phyloP scores from a whole-genome alignment of 2,329 filamentous ascomycete species.

The Septoria petroselini region DNA sequence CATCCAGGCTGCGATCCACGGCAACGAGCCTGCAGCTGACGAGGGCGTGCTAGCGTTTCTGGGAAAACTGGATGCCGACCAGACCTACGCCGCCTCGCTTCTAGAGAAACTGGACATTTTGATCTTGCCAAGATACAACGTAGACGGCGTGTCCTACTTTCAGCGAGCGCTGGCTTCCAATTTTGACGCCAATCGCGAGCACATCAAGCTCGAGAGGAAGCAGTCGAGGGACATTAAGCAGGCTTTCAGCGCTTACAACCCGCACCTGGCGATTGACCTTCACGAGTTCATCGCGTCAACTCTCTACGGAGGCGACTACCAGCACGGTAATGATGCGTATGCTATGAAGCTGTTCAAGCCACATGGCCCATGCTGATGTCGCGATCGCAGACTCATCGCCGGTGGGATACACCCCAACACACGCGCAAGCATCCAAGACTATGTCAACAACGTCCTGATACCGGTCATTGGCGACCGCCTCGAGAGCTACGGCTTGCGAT shows the following conservation, averaged over 20 bases:
- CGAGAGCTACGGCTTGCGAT: conserved; percentile 33
- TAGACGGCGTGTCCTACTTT: conserved; percentile 40
- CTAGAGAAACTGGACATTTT: conserved; percentile 39
- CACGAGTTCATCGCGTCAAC: conserved; percentile 38
- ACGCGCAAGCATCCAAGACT: conserved; percentile 34
- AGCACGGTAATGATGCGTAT: conserved; percentile 37
- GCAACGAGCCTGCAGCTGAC: conserved; percentile 41
- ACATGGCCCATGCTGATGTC: background rate
- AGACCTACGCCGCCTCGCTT: conserved; percentile 35
- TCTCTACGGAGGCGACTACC: conserved; percentile 34
- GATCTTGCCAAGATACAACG: conserved; percentile 39
- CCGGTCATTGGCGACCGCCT: conserved; percentile 31
- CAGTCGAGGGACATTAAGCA: conserved; percentile 36
- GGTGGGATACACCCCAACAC: conserved; percentile 23
- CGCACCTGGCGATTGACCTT: conserved; percentile 39
- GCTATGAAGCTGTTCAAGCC: conserved; percentile 6
- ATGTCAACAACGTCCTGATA: conserved; percentile 36
- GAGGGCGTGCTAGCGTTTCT: conserved; percentile 39
- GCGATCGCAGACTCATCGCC: background rate
- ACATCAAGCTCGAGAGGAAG: conserved; percentile 38
- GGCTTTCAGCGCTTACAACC: conserved; percentile 27
- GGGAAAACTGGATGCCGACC: conserved; percentile 38
- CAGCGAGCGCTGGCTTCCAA: conserved; percentile 38
- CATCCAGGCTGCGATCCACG: conserved; percentile 40
- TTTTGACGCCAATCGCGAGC: conserved; percentile 41